Evolutionary conservation across 2,329 filamentous ascomycete genomes (phyloP).

Genomic region (Immersiporthe knoxdaviesiana): DNA sequence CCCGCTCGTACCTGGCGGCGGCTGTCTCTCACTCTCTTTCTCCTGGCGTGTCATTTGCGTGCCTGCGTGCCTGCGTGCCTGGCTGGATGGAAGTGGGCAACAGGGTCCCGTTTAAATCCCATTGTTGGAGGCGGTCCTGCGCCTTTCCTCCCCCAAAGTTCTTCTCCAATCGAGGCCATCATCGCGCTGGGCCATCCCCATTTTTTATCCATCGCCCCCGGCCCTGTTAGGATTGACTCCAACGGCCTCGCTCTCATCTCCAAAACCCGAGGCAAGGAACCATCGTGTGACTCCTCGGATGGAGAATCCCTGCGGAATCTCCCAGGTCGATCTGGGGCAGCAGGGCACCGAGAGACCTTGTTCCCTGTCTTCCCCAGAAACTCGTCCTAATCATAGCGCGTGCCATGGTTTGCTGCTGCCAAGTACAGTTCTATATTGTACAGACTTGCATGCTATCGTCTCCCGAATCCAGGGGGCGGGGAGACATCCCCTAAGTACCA

Average conservation of each 20-base stretch:
- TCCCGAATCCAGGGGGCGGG: conserved; percentile 5
- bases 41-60: not conserved
- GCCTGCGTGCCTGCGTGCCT: too few relatives aligned
- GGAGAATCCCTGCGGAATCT: conserved; percentile 15
- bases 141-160: not conserved
- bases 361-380: conserved; percentile 30
- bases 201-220: not conserved
- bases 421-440: too few relatives aligned
- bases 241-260: conserved; percentile 9
- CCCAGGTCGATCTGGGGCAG: conserved; percentile 8
- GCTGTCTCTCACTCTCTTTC: too few relatives aligned
- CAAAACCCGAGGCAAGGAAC: conserved; percentile 21
- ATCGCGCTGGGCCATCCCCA: not conserved
- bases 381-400: not conserved
- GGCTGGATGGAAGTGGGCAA: not conserved
- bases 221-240: not conserved
- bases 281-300: conserved; percentile 23
- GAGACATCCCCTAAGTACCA: conserved; percentile 3
- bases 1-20: not conserved
- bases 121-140: conserved; percentile 2
- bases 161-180: conserved; percentile 15
- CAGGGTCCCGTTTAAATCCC: not conserved
- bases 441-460: conserved; percentile 17
- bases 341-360: conserved; percentile 13
- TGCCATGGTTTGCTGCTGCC: not conserved